Percentiles rank a stretch among this genome's conserved stretches.
Evolutionary conservation across 2,329 filamentous ascomycete species (phyloP).

Genomic region (Fusarium xyrophilum): DNA sequence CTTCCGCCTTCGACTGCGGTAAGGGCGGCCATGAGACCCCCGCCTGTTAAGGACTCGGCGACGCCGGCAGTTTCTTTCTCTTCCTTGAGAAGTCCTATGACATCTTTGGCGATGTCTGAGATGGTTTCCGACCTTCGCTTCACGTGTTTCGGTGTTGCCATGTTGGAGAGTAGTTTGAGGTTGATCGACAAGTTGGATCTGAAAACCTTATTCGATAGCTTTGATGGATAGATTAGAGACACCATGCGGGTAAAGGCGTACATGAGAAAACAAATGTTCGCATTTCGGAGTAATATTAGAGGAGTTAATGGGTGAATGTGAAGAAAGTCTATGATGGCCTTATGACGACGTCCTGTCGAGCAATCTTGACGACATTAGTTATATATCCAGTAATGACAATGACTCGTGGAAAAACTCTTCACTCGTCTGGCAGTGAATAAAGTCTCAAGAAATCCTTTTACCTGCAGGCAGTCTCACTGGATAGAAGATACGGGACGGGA

Average conservation of each 20-base stretch:
- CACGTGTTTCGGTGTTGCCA: slow-evolving; percentile 1
- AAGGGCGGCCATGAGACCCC: slow-evolving; percentile 43
- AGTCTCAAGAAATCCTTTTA: fast-evolving
- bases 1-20: slow-evolving; percentile 44
- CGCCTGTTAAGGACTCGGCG: slow-evolving; percentile 46
- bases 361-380: neutral
- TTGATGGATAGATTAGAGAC: neutral
- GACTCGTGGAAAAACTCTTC: neutral
- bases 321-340: neutral
- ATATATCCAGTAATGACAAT: neutral
- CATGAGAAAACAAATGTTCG: fast-evolving
- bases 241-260: neutral
- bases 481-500: fast-evolving
- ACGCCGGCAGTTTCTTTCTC: slow-evolving; percentile 40
- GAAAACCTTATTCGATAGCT: neutral
- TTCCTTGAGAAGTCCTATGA: slow-evolving; percentile 20
- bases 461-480: neutral
- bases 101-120: slow-evolving; percentile 25
- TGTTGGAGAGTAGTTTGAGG: neutral
- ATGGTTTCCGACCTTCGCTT: slow-evolving; percentile 17
- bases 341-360: neutral
- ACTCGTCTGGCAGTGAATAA: neutral
- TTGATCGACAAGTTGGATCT: neutral
- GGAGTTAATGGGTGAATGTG: fast-evolving
- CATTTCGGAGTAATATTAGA: neutral